Base-by-base conservation (phyloP, 73 alveolate genomes). In the Blepharisma japonicum region DNA sequence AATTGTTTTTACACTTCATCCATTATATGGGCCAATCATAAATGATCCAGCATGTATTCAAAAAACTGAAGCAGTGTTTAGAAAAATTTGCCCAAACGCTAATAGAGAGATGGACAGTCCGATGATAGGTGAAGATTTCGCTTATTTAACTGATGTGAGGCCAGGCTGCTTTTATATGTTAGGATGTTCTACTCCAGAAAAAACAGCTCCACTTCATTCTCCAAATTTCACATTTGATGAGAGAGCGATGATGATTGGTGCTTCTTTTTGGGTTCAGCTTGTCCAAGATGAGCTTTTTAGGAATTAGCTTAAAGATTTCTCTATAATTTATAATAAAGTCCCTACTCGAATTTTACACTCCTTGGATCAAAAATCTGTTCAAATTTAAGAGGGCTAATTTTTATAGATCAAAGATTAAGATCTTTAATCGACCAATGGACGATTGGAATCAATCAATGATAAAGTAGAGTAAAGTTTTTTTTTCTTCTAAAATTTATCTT, bases 151-250 rank as follows among this genome's bases (percentile, higher is more conserved):
- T 32, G 80, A 83, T 50, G 74, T 79, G 20, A 80, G 49, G 68
- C 94, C 94, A 70, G 94, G 94, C 14, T 46, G 84, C 78, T 87
- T 86, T 79, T 56, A 39, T 61, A 61, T 86, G 70, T 68, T 82
- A n/a, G 88, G 86, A 45, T 53, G 67, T 4, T 11, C 27, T 53
- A 14, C 23, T 1, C 0, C 27, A 1, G 67, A 53, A 4, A 14
- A 14, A 14, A 20, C 27, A 11, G 23, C n/a, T 53, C 42, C 42
- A 32, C 42, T 32, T 32, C 84, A 77, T 55, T 55, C 81, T 25
- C 54, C 56, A 11, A 32, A 55, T 6, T 77, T 55, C 51, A 42
- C 55, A 23, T 47, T 77, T 55, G 84, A 77, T 55, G 84, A 77
- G 20, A 25, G 50, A 20, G 48, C 66, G 23, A 18, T 77, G 14